Conservation (phyloP, 2,329 filamentous ascomycete species). For the Phyllosticta paracitricarpa region DNA sequence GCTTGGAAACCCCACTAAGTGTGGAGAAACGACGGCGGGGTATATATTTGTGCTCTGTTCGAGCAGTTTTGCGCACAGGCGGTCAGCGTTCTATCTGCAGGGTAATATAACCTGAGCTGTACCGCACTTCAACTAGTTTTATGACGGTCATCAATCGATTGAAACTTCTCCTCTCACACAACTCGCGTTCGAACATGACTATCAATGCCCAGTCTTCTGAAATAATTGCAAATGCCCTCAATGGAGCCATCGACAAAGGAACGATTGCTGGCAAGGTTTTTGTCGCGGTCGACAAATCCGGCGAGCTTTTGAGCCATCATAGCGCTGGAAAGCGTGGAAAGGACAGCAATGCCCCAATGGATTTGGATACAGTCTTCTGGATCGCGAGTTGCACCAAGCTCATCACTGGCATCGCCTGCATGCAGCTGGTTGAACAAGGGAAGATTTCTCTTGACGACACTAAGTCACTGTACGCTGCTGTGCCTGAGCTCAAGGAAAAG, state of each 20-base stretch:
- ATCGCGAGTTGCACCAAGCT: constrained; percentile 42
- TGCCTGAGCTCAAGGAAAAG: constrained; percentile 31
- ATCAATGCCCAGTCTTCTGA: constrained; percentile 20
- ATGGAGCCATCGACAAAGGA: constrained; percentile 18
- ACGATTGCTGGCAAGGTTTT: constrained; percentile 35
- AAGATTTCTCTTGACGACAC: constrained; percentile 27
- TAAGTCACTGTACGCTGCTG: constrained; percentile 21
- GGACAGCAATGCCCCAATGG: constrained; percentile 41
- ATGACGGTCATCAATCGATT: neutral
- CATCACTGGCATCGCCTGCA: constrained; percentile 22
- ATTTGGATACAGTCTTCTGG: constrained; percentile 46
- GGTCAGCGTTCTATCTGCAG: neutral
- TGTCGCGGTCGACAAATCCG: constrained; percentile 35
- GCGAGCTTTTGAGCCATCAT: constrained; percentile 31
- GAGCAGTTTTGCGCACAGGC: neutral
- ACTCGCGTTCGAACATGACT: constrained; percentile 17
- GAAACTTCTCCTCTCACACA: neutral
- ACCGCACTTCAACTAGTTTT: neutral
- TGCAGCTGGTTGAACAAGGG: constrained; percentile 29
- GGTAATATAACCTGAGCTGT: neutral
- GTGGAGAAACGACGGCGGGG: neutral
- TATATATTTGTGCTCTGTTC: neutral
- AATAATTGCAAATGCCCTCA: constrained; percentile 28
- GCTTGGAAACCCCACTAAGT: neutral
- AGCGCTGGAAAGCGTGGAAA: constrained; percentile 33